Evolutionary conservation across 768 basidiomycete genomes (phyloP).

Genomic region (Tylopilus felleus): DNA sequence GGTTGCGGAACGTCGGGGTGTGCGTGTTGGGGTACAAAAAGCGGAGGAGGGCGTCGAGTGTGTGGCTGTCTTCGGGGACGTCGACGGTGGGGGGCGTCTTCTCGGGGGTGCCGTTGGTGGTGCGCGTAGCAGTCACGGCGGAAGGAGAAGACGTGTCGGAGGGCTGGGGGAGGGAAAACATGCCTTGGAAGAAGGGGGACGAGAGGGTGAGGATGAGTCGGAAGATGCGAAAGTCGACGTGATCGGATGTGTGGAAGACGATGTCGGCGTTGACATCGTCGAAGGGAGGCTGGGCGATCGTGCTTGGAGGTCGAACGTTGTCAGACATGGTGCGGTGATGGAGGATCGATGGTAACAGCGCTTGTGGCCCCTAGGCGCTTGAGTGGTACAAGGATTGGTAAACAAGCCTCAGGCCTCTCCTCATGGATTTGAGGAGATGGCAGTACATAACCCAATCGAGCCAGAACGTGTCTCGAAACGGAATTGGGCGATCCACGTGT

Average conservation of each 20-base stretch:
- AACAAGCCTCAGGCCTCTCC: too few relatives aligned
- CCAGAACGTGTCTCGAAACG: too few relatives aligned
- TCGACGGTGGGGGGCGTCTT: background rate
- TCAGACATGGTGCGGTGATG: background rate
- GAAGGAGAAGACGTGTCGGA: background rate
- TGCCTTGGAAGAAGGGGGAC: constrained; percentile 1
- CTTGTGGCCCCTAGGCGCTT: background rate
- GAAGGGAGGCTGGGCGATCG: background rate
- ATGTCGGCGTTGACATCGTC: constrained; percentile 2
- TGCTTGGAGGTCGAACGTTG: background rate
- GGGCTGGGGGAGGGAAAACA: constrained; percentile 6
- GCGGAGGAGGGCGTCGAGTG: constrained; percentile 7
- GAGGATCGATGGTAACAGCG: background rate
- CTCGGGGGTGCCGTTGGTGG: background rate
- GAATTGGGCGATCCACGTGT: constrained; percentile 24
- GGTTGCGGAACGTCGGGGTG: background rate
- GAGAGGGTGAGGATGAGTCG: constrained; percentile 3
- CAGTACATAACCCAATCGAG: too few relatives aligned
- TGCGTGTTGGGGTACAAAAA: constrained; percentile 4
- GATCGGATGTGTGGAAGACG: constrained; percentile 3
- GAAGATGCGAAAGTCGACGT: constrained; percentile 1
- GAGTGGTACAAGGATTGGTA: too few relatives aligned
- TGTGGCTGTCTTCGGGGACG: background rate
- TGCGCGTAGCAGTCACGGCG: too few relatives aligned
- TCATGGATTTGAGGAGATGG: too few relatives aligned